phyloP scores from a whole-genome alignment of 2,329 filamentous ascomycete genomes.

The Curvularia hawaiiensis region DNA sequence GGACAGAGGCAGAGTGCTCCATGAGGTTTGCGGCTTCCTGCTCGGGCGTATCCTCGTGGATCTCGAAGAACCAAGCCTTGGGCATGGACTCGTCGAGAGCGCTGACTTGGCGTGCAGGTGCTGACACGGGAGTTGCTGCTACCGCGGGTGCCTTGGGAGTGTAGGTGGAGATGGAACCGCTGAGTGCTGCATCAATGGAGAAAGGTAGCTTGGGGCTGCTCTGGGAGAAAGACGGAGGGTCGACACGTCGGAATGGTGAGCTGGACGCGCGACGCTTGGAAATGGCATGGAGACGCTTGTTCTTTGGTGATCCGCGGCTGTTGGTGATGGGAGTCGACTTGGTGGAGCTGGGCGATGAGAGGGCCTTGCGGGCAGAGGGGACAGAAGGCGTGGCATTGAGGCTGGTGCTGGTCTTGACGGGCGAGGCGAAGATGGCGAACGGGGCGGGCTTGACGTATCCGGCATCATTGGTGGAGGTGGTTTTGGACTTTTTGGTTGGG shows the following conservation, averaged over 20 bases:
- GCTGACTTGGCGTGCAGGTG: slow-evolving; percentile 35
- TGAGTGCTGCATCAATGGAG: slow-evolving; percentile 82
- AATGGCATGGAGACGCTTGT: slow-evolving; percentile 71
- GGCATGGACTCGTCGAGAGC: slow-evolving; percentile 60
- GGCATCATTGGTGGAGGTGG: slow-evolving; percentile 29
- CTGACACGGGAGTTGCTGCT: slow-evolving; percentile 36
- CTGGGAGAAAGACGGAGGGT: slow-evolving; percentile 67
- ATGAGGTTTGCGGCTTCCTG: slow-evolving; percentile 92
- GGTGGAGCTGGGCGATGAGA: slow-evolving; percentile 50
- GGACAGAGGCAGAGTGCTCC: slow-evolving; percentile 83
- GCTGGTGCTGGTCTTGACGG: slow-evolving; percentile 29
- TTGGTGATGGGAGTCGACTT: slow-evolving; percentile 51
- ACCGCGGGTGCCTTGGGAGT: slow-evolving; percentile 50
- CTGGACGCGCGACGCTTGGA: slow-evolving; percentile 67
- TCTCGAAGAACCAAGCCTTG: slow-evolving; percentile 84
- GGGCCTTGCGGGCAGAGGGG: slow-evolving; percentile 45
- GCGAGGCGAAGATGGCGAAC: slow-evolving; percentile 46
- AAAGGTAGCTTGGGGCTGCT: slow-evolving; percentile 65
- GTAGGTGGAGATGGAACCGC: slow-evolving; percentile 72
- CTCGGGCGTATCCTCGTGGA: slow-evolving; percentile 89
- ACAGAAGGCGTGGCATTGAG: slow-evolving; percentile 35
- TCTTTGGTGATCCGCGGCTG: slow-evolving; percentile 76
- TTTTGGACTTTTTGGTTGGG: slow-evolving; percentile 60
- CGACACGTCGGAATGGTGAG: slow-evolving; percentile 70
- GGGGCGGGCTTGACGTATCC: slow-evolving; percentile 47